phyloP scores from a whole-genome alignment of 73 alveolate genomes.

The Strombidium stylifer region DNA sequence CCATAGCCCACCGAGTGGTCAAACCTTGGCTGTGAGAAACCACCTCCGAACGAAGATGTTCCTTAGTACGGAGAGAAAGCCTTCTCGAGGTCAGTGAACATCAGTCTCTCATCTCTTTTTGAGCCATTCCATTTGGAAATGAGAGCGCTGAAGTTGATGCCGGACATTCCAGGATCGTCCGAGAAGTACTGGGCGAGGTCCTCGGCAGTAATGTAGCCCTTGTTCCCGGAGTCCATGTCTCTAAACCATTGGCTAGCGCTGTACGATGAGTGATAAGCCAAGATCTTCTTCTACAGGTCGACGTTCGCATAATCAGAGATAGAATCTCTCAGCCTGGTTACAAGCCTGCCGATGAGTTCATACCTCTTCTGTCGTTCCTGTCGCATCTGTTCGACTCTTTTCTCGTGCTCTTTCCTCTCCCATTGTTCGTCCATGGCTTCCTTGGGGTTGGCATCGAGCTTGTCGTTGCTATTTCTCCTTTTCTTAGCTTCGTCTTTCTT shows the following conservation, averaged over 20 bases:
- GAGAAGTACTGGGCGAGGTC: background rate
- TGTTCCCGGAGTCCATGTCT: background rate
- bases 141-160: background rate
- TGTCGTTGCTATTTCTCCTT: background rate
- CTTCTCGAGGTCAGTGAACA: no score
- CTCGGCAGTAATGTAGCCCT: constrained; percentile 16
- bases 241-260: constrained; percentile 14
- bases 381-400: no score
- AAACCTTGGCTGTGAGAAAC: no score
- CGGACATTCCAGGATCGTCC: background rate
- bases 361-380: no score
- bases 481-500: background rate
- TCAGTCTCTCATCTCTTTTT: no score
- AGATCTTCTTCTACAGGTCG: constrained; percentile 18
- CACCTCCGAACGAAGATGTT: no score
- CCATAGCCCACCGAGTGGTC: no score
- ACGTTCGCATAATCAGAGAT: constrained; percentile 15
- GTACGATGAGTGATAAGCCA: background rate
- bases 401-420: background rate
- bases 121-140: no score
- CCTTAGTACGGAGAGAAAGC: no score
- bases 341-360: background rate
- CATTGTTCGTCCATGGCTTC: background rate
- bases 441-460: background rate
- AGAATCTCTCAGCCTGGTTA: constrained; percentile 2